Evolutionary conservation across 2,329 filamentous ascomycete genomes (phyloP).

Genomic region (Aspergillus oerlinghausenensis): DNA sequence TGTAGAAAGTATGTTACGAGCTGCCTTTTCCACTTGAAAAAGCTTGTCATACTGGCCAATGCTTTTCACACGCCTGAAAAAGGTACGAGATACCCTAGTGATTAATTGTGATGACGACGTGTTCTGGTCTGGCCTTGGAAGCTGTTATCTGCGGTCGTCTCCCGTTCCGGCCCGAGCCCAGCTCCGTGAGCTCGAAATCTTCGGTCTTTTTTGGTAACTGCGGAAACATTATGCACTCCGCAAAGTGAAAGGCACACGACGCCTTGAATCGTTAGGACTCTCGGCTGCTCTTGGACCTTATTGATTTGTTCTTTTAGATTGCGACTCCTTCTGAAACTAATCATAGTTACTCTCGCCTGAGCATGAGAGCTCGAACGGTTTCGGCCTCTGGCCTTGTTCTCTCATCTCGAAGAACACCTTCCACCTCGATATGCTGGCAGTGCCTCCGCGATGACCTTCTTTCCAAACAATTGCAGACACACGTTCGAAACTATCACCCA

Average conservation of each 20-base stretch:
- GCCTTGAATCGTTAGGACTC: not conserved
- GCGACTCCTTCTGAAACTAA: not conserved
- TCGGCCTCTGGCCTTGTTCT: conserved; percentile 34
- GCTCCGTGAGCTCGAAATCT: conserved; percentile 11
- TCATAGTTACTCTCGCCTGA: conserved; percentile 13
- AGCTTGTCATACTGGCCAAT: not conserved
- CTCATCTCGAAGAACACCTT: conserved; percentile 26
- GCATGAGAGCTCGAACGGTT: conserved; percentile 37
- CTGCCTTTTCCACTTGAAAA: not conserved
- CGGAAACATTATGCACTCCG: not conserved
- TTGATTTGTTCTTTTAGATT: not conserved
- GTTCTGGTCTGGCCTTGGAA: not conserved
- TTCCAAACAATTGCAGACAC: conserved; percentile 19
- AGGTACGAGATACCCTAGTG: not conserved
- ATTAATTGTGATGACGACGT: not conserved
- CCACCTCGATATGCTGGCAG: conserved; percentile 37
- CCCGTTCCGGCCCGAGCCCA: conserved; percentile 19
- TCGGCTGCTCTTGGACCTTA: not conserved
- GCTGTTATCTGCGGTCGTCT: not conserved
- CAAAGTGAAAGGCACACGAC: not conserved
- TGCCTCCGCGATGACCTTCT: conserved; percentile 36
- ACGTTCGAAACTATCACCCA: conserved; percentile 37
- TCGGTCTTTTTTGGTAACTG: not conserved
- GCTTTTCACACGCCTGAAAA: not conserved
- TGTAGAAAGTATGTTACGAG: not conserved